Conservation (phyloP, 306 rosid genomes). For the Datisca glomerata region DNA sequence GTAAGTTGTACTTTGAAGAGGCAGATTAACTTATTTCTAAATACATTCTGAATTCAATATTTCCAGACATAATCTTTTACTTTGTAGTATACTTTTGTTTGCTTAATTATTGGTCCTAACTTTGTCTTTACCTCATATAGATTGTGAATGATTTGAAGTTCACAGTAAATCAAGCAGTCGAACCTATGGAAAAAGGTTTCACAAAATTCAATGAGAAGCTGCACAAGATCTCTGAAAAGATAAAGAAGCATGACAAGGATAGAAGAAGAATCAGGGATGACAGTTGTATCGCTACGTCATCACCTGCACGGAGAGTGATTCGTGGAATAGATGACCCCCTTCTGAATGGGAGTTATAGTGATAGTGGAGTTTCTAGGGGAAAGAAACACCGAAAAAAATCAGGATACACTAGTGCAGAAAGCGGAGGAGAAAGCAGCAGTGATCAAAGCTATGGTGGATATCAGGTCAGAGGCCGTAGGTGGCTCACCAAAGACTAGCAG, state of each 20-base stretch:
- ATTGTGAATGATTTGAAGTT: conserved; percentile 87
- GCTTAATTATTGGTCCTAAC: conserved; percentile 1
- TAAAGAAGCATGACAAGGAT: conserved; percentile 78
- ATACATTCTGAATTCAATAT: too few relatives aligned
- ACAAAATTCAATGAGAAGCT: conserved; percentile 72
- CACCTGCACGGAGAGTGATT: conserved; percentile 57
- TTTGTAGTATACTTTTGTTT: neutral
- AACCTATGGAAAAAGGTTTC: conserved; percentile 91
- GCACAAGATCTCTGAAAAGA: conserved; percentile 71
- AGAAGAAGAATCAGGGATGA: conserved; percentile 77
- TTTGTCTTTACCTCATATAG: conserved; percentile 27
- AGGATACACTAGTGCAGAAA: conserved; percentile 72
- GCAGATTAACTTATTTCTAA: too few relatives aligned
- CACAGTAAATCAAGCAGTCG: conserved; percentile 93
- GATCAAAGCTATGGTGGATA: conserved; percentile 70
- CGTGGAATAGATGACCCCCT: conserved; percentile 97
- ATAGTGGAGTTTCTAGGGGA: conserved; percentile 50
- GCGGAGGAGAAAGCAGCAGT: conserved; percentile 94
- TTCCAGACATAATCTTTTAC: neutral
- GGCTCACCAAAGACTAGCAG: conserved; percentile 81
- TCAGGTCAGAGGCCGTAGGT: conserved; percentile 73
- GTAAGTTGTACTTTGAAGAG: too few relatives aligned
- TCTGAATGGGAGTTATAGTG: conserved; percentile 74
- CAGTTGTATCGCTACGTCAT: conserved; percentile 41
- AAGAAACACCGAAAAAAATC: conserved; percentile 82